phyloP scores from a whole-genome alignment of 139 green algal species.

The Edaphochlamys debaryana region DNA sequence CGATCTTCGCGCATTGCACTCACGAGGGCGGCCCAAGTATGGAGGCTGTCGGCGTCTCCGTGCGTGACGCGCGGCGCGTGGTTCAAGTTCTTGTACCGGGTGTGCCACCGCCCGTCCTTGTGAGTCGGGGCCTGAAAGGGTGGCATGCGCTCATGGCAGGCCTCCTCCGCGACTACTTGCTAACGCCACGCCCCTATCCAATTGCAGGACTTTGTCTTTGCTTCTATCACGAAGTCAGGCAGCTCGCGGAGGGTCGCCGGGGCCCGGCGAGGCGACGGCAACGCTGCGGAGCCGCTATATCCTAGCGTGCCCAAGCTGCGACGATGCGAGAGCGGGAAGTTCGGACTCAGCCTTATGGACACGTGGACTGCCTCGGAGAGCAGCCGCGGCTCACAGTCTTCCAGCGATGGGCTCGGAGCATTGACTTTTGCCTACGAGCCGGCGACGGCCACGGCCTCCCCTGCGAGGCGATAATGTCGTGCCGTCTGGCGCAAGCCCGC shows the following conservation, averaged over 20 bases:
- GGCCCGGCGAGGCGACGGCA: not conserved
- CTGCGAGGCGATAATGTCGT: not conserved
- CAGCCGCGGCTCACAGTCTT: too few species aligned
- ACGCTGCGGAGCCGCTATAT: not conserved
- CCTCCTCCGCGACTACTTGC: not conserved
- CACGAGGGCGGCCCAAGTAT: too few species aligned
- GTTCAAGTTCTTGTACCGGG: not conserved
- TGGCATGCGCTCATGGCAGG: not conserved
- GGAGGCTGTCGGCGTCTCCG: too few species aligned
- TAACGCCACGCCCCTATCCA: not conserved
- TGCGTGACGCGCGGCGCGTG: not conserved
- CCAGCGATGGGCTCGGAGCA: not conserved
- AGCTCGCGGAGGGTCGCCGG: too few species aligned
- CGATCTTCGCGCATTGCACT: too few species aligned
- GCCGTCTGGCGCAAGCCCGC: too few species aligned
- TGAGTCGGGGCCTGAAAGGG: not conserved
- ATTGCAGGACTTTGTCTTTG: not conserved
- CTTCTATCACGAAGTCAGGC: not conserved
- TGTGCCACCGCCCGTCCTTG: not conserved
- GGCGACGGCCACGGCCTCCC: too few species aligned
- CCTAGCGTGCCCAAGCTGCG: not conserved
- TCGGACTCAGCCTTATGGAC: not conserved
- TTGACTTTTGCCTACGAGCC: too few species aligned
- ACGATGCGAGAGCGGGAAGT: slow-evolving; percentile 2
- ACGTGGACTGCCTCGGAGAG: not conserved